Evolutionary conservation across 345 rosid genomes (phyloP).

Genomic region (Bruguiera sexangula): DNA sequence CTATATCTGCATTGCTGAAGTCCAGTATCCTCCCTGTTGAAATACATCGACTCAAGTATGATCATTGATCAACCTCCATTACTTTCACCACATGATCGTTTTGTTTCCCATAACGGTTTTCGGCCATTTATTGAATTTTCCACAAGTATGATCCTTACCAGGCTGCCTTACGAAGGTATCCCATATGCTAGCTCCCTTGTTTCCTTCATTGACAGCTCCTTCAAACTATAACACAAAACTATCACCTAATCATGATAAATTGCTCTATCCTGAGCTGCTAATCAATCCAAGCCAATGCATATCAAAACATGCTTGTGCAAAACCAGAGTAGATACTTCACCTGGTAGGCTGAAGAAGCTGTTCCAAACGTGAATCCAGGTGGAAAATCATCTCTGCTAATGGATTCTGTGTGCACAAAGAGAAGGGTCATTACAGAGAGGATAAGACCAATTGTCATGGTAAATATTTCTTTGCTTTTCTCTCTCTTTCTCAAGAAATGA

Average conservation of each 20-base stretch:
- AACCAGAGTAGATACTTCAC: slow-evolving; percentile 29
- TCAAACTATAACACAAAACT: slow-evolving; percentile 51
- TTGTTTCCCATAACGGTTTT: neutral
- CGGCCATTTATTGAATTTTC: neutral
- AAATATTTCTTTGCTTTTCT: neutral
- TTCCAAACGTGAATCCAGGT: slow-evolving; percentile 69
- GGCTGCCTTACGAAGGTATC: slow-evolving; percentile 76
- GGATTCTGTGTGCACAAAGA: slow-evolving; percentile 38
- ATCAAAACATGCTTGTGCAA: neutral
- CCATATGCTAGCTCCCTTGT: slow-evolving; percentile 88
- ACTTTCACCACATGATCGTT: neutral
- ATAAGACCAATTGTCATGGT: slow-evolving; percentile 26
- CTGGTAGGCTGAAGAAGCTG: slow-evolving; percentile 95
- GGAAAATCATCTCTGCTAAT: slow-evolving; percentile 69
- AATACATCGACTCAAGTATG: neutral
- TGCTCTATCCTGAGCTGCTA: neutral
- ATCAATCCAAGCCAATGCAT: too few relatives aligned
- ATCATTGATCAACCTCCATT: neutral
- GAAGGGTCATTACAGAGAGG: slow-evolving; percentile 13
- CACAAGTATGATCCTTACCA: slow-evolving; percentile 31
- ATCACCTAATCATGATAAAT: neutral
- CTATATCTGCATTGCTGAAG: slow-evolving; percentile 90
- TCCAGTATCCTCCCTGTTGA: slow-evolving; percentile 76
- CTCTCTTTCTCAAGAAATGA: neutral
- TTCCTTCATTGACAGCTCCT: slow-evolving; percentile 87